Conservation (phyloP, 2,329 filamentous ascomycete genomes). For the Colletotrichum somersetense region DNA sequence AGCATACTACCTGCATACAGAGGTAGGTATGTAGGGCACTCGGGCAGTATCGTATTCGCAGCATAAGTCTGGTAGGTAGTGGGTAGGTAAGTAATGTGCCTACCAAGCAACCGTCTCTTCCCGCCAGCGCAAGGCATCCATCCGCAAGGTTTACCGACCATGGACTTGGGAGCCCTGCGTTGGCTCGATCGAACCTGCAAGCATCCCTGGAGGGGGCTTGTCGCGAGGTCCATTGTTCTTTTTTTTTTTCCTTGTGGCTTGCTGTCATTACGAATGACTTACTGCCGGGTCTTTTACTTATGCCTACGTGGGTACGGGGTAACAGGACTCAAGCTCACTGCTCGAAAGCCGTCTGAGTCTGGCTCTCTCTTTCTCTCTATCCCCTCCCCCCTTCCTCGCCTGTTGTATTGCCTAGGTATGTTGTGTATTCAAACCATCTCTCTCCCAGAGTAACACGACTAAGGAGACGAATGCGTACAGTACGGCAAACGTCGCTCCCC, state of each 20-base stretch:
- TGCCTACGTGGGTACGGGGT: too few relatives aligned
- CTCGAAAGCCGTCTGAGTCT: not conserved
- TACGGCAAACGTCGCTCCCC: slow-evolving; percentile 40
- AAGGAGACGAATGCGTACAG: slow-evolving; percentile 14
- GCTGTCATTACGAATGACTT: not conserved
- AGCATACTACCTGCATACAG: too few relatives aligned
- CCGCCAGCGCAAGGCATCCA: slow-evolving; percentile 3
- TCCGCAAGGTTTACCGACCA: slow-evolving; percentile 17
- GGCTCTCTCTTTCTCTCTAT: not conserved
- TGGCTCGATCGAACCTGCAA: slow-evolving; percentile 15
- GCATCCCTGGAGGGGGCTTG: slow-evolving; percentile 10
- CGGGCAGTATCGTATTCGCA: not conserved
- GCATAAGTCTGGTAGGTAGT: not conserved
- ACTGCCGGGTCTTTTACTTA: too few relatives aligned
- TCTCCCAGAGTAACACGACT: slow-evolving; percentile 3
- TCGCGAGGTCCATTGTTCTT: not conserved
- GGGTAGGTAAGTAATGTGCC: too few relatives aligned
- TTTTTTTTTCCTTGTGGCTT: not conserved
- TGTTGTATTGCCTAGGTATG: too few relatives aligned
- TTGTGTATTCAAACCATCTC: too few relatives aligned
- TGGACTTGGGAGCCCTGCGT: slow-evolving; percentile 29
- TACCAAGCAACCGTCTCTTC: not conserved
- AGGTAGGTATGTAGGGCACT: not conserved
- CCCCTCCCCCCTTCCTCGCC: too few relatives aligned
- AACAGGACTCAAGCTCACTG: not conserved